A percentile compares a stretch with the other conserved stretches of the same genome.
phyloP scores from a whole-genome alignment of 176 grass and related monocot species.

The Bonia amplexicaulis region DNA sequence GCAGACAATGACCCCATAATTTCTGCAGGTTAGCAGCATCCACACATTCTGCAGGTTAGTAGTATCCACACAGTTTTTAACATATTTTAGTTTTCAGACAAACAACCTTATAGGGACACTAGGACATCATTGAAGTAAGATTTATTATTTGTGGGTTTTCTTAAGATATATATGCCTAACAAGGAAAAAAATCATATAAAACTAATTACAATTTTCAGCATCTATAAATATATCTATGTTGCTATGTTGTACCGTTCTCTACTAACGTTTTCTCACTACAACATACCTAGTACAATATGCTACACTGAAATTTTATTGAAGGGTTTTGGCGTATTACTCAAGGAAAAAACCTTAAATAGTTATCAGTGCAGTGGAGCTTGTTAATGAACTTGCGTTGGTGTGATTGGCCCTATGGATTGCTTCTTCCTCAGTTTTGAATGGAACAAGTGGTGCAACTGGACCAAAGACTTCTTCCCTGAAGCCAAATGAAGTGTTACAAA shows the following conservation, averaged over 20 bases:
- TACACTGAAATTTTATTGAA: background rate
- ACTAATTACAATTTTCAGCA: conserved; percentile 2
- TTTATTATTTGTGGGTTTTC: background rate
- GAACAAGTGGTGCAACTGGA: conserved; percentile 91
- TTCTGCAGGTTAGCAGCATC: background rate
- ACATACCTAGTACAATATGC: background rate
- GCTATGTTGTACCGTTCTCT: background rate
- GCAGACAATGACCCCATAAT: background rate
- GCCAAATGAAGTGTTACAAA: conserved; percentile 24
- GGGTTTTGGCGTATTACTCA: background rate
- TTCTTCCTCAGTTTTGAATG: conserved; percentile 97
- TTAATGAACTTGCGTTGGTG: conserved; percentile 70
- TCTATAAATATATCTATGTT: background rate
- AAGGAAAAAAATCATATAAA: background rate
- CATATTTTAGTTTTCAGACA: background rate
- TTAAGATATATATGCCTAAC: background rate
- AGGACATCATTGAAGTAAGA: background rate
- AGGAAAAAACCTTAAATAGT: background rate
- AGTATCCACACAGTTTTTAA: background rate
- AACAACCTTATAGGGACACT: background rate
- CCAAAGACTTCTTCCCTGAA: conserved; percentile 95
- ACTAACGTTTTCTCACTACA: background rate
- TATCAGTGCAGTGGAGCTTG: background rate
- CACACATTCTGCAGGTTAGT: too few species aligned
- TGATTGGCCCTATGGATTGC: conserved; percentile 84